phyloP scores from a whole-genome alignment of 305 asterid genomes.

The Plantago rigida region DNA sequence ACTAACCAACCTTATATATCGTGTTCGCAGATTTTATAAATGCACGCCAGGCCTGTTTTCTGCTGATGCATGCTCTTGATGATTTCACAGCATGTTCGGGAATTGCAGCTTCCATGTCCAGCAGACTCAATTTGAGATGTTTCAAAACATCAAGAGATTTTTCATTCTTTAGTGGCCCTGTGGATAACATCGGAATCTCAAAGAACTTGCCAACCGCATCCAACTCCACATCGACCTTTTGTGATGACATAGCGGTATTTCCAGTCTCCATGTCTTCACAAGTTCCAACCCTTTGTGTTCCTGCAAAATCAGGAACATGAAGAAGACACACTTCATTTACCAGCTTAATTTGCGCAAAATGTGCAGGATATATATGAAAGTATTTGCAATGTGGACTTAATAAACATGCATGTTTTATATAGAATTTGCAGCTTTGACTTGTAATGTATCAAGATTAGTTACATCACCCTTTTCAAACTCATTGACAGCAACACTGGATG shows the following conservation, averaged over 20 bases:
- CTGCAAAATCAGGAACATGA: neutral
- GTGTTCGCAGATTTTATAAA: constrained; percentile 24
- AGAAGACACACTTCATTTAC: too few species aligned
- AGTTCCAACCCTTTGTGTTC: neutral
- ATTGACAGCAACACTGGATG: neutral
- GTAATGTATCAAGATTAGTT: neutral
- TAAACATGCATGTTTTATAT: neutral
- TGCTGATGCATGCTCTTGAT: constrained; percentile 20
- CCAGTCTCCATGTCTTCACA: neutral
- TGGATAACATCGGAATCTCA: constrained; percentile 14
- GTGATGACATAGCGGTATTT: neutral
- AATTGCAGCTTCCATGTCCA: constrained; percentile 29
- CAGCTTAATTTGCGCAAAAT: neutral
- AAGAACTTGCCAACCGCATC: neutral
- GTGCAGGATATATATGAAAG: neutral
- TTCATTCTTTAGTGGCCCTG: constrained; percentile 10
- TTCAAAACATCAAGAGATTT: constrained; percentile 14
- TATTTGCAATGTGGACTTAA: neutral
- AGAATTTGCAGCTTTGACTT: too few species aligned
- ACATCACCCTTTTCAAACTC: neutral
- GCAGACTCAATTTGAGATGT: constrained; percentile 20
- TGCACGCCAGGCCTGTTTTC: constrained; percentile 24
- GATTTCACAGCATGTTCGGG: constrained; percentile 23
- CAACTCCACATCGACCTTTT: neutral
- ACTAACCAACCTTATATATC: constrained; percentile 26